These are phyloP conservation scores for Isatis lusitanica DNA, from an alignment of 441 rosid species.

Conservation along the genomic window DNA sequence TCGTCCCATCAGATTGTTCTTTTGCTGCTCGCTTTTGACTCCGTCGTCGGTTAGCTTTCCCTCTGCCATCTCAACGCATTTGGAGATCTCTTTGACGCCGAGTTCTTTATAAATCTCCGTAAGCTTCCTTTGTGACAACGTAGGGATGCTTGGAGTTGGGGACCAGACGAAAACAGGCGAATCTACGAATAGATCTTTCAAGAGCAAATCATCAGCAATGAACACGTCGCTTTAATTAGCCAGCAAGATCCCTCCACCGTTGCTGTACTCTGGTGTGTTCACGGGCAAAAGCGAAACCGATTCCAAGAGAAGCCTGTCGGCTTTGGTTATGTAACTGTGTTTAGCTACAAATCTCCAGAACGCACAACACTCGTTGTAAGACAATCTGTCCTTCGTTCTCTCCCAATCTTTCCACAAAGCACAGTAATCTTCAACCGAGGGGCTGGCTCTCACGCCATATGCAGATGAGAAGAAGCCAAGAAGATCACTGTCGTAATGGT, in stretches of 20 bases:
- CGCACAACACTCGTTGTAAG: slow-evolving; percentile 52
- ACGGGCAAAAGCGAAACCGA: slow-evolving; percentile 53
- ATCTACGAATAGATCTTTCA: slow-evolving; percentile 51
- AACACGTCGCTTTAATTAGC: slow-evolving; percentile 48
- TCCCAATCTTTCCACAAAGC: slow-evolving; percentile 73
- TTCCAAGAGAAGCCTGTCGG: slow-evolving; percentile 37
- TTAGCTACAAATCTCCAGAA: slow-evolving; percentile 54
- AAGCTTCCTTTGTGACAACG: slow-evolving; percentile 44
- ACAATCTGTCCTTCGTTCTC: slow-evolving; percentile 35
- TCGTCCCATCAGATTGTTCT: slow-evolving; percentile 29
- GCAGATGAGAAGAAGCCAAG: slow-evolving; percentile 45
- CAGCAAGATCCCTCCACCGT: slow-evolving; percentile 42
- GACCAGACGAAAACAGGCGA: slow-evolving; percentile 67
- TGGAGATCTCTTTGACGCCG: slow-evolving; percentile 66
- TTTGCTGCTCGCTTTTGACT: slow-evolving; percentile 24
- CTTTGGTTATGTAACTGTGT: slow-evolving; percentile 15
- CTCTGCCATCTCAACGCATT: slow-evolving; percentile 46
- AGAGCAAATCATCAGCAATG: slow-evolving; percentile 67
- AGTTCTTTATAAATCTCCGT: slow-evolving; percentile 50
- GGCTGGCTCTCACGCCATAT: slow-evolving; percentile 44
- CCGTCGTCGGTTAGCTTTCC: slow-evolving; percentile 23
- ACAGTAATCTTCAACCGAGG: slow-evolving; percentile 56
- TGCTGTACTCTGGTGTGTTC: slow-evolving; percentile 15
- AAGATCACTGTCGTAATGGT: slow-evolving; percentile 34
- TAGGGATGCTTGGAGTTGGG: slow-evolving; percentile 52